phyloP scores from a whole-genome alignment of 164 flowering plant genomes.

The Kalanchoe fedtschenkoi region DNA sequence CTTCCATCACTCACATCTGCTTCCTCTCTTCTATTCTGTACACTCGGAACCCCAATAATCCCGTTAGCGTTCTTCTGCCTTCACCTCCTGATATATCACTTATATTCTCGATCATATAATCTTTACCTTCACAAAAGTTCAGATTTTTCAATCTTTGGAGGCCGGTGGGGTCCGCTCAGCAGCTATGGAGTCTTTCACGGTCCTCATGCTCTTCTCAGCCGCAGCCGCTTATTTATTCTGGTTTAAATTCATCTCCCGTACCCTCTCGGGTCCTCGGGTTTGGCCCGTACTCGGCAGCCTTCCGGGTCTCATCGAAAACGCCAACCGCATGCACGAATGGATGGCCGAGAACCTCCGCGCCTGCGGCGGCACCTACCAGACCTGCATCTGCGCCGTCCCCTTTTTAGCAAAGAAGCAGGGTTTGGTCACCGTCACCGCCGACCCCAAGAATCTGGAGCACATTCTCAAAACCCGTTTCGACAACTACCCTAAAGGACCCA shows the following conservation, averaged over 20 bases:
- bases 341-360: conserved; percentile 24
- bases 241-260: conserved; percentile 14
- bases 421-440: conserved; percentile 4
- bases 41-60: too few relatives aligned
- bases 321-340: conserved; percentile 24
- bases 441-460: conserved; percentile 7
- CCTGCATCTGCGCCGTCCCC: conserved; percentile 18
- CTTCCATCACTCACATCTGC: not conserved
- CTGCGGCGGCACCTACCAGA: conserved; percentile 28
- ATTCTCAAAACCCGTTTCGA: conserved; percentile 6
- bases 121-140: not conserved
- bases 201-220: not conserved
- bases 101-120: not conserved
- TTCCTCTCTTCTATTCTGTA: too few relatives aligned
- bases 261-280: conserved; percentile 21
- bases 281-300: conserved; percentile 30
- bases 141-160: not conserved
- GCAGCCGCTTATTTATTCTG: conserved; percentile 16
- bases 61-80: not conserved
- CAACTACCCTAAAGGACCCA: conserved; percentile 8
- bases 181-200: not conserved
- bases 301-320: conserved; percentile 19
- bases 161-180: too few relatives aligned
- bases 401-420: conserved; percentile 13
- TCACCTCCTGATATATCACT: not conserved